These are phyloP conservation scores for Chlorella sorokiniana DNA, from an alignment of 139 green algal genomes.

Conservation along the genomic window DNA sequence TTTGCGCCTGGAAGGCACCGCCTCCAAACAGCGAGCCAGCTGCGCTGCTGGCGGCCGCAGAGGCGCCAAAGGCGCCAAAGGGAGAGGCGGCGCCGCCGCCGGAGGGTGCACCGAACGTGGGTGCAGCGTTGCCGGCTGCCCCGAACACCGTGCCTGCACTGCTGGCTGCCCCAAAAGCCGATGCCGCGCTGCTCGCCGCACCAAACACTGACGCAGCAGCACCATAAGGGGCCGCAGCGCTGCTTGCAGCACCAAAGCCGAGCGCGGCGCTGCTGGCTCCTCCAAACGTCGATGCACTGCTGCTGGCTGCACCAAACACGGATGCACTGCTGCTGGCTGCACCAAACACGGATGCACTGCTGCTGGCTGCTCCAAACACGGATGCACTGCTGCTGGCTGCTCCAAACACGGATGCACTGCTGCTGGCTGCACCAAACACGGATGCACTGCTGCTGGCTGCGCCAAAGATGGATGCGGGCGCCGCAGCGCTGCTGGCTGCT, in stretches of 20 bases:
- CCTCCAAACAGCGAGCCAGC: background rate
- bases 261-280: background rate
- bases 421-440: slow-evolving; percentile 3
- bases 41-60: background rate
- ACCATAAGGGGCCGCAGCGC: too few relatives aligned
- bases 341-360: background rate
- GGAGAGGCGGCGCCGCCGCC: background rate
- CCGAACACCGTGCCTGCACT: background rate
- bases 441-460: background rate
- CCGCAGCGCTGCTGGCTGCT: background rate
- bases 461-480: slow-evolving; percentile 3
- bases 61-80: slow-evolving; percentile 3
- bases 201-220: background rate
- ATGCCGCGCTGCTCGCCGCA: background rate
- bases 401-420: background rate
- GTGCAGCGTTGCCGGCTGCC: too few relatives aligned
- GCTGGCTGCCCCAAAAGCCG: background rate
- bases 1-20: background rate
- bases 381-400: background rate
- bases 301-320: slow-evolving; percentile 4
- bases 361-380: background rate
- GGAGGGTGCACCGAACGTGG: too few relatives aligned
- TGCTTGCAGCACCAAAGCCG: too few relatives aligned
- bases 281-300: too few relatives aligned
- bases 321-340: background rate